Base-by-base conservation (phyloP, 2,329 filamentous ascomycete genomes). In the Hypoxylon sp. region DNA sequence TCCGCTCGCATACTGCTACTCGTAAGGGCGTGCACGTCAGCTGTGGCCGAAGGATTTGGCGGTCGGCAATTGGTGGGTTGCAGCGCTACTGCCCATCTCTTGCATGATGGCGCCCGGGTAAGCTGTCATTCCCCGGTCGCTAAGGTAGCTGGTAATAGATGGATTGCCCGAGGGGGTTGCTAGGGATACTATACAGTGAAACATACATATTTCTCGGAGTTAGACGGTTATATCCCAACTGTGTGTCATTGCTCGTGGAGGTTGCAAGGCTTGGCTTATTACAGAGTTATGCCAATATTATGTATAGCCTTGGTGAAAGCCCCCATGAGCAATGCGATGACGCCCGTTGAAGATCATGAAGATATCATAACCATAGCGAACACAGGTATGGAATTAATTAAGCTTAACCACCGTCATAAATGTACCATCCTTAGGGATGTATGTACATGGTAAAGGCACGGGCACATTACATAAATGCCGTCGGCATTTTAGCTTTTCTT, bases 31-130 rank as follows among this genome's bases (percentile, higher is more conserved):
- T n/a, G 52, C 37, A 61, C 42, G 47, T 65, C 59, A 67, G 52
- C 27, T 27, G 46, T 29, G 32, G 39, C 39, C 17, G 47, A 65
- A 31, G 31, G 32, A 46, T 52, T 53, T 63, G 29, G 17, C 58
- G 50, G 58, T 19, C 65, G 65, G 62, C 62, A 66, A 57, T 68
- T 63, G 55, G 68, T 63, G 65, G 58, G 62, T 68, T 55, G 39
- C 62, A 66, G 27, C 65, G 37, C 44, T 65, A 59, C 62, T 56
- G 50, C 66, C 39, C 62, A 58, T 55, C 65, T 68, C 65, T 59
- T 68, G 68, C 68, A 70, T 67, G 59, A 53, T 54, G 62, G 59
- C 59, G 50, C 48, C 52, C 65, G 65, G 65, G 61, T 62, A 68
- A 57, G 65, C 65, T 55, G 55, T 65, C 15, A 31, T 35, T 24